These are phyloP conservation scores for Haematococcus lacustris DNA, from an alignment of 139 green algal genomes.

Conservation along the genomic window DNA sequence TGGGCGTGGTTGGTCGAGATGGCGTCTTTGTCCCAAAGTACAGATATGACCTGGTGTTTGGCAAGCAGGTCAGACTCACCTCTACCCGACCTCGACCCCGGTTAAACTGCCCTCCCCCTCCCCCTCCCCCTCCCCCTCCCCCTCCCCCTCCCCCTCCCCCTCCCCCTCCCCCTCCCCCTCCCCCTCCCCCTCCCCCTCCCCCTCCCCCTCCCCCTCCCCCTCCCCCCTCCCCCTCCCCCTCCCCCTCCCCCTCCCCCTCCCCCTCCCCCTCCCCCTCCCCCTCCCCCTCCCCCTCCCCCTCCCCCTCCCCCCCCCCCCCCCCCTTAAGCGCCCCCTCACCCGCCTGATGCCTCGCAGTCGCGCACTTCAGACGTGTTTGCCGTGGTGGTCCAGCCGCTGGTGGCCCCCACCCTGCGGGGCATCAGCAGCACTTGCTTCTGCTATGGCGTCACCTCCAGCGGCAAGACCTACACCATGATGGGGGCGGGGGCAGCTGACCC, in stretches of 20 bases:
- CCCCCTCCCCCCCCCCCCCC: no score
- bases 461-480: constrained; percentile 96
- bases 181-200: not conserved
- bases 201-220: no score
- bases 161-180: not conserved
- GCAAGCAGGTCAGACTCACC: constrained; percentile 6
- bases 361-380: constrained; percentile 36
- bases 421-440: constrained; percentile 95
- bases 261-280: no score
- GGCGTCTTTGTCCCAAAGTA: constrained; percentile 29
- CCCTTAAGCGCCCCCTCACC: no score
- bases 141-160: not conserved
- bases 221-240: no score
- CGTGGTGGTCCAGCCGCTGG: constrained; percentile 36
- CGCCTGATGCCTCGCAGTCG: not conserved
- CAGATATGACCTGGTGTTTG: constrained; percentile 77
- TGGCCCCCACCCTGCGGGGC: constrained; percentile 63
- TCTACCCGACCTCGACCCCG: not conserved
- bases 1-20: constrained; percentile 42
- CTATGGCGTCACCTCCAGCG: constrained; percentile 86
- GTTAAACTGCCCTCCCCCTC: not conserved
- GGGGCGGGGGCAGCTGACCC: constrained; percentile 24
- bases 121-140: not conserved
- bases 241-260: no score
- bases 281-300: no score